Evolutionary conservation across 306 rosid species (phyloP).

Genomic region (Dryas alaskensis): DNA sequence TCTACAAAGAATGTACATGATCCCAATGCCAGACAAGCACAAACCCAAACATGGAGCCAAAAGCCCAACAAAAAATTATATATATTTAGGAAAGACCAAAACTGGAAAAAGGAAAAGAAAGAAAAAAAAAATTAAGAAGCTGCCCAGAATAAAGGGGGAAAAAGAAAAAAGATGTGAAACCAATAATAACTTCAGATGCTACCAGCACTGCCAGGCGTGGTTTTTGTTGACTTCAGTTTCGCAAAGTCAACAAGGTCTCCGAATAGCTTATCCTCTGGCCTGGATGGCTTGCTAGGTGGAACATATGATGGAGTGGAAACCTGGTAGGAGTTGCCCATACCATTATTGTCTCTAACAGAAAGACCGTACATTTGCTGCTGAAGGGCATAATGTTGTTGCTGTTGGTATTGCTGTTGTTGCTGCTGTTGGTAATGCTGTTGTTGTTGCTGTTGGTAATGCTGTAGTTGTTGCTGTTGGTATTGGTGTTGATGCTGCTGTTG

Average conservation of each 20-base stretch:
- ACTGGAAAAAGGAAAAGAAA: slow-evolving; percentile 17
- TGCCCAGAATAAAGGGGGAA: slow-evolving; percentile 29
- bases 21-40: slow-evolving; percentile 48
- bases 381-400: slow-evolving; percentile 25
- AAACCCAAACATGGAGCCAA: slow-evolving; percentile 38
- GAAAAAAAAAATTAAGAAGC: slow-evolving; percentile 21
- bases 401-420: slow-evolving; percentile 46
- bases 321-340: slow-evolving; percentile 58
- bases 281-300: slow-evolving; percentile 67
- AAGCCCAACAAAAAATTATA: slow-evolving; percentile 26
- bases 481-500: slow-evolving; percentile 10
- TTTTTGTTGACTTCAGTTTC: slow-evolving; percentile 68
- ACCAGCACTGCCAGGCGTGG: slow-evolving; percentile 58
- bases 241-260: slow-evolving; percentile 95
- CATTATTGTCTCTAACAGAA: slow-evolving; percentile 56
- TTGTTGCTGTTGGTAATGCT: slow-evolving; percentile 12
- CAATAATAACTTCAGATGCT: slow-evolving; percentile 39
- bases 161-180: slow-evolving; percentile 20
- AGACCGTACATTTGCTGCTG: slow-evolving; percentile 86
- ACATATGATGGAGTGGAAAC: slow-evolving; percentile 60
- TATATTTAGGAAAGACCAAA: slow-evolving; percentile 28
- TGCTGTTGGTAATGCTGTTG: slow-evolving; percentile 1
- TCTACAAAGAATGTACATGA: slow-evolving; percentile 62
- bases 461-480: slow-evolving; percentile 9
- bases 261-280: slow-evolving; percentile 89